Conservation (phyloP, 2,329 filamentous ascomycete genomes). For the Fusarium mangiferae region DNA sequence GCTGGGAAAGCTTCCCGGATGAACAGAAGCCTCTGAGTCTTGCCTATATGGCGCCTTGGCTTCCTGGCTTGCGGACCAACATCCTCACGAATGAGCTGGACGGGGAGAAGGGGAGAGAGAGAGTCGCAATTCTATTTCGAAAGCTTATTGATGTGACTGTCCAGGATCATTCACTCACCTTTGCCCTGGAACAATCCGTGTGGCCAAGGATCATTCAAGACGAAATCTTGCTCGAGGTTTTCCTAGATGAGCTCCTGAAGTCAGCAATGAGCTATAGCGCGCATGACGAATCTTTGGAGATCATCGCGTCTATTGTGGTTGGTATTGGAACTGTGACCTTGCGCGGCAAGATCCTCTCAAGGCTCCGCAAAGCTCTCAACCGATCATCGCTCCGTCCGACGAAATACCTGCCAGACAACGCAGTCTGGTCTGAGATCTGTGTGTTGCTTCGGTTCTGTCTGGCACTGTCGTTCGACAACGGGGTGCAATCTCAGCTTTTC, state of each 20-base stretch:
- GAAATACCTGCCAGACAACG: conserved; percentile 71
- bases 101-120: conserved; percentile 73
- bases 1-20: conserved; percentile 75
- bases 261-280: conserved; percentile 66
- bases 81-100: conserved; percentile 69
- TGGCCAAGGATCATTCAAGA: conserved; percentile 74
- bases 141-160: conserved; percentile 74
- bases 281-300: conserved; percentile 68
- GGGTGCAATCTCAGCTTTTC: conserved; percentile 74
- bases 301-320: conserved; percentile 70
- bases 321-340: conserved; percentile 73
- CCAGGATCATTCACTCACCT: conserved; percentile 67
- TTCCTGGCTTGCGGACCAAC: conserved; percentile 68
- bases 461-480: conserved; percentile 73
- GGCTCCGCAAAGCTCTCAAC: conserved; percentile 74
- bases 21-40: conserved; percentile 74
- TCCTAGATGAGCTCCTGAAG: conserved; percentile 74
- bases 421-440: conserved; percentile 76
- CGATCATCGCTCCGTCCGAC: conserved; percentile 75
- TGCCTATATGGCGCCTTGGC: conserved; percentile 77
- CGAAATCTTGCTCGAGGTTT: conserved; percentile 72
- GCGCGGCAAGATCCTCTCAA: conserved; percentile 71
- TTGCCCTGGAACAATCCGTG: conserved; percentile 71
- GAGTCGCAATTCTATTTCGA: conserved; percentile 70
- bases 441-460: conserved; percentile 73